Base-by-base conservation (phyloP, 2,329 filamentous ascomycete genomes). In the Ceratocystis cacaofunesta region DNA sequence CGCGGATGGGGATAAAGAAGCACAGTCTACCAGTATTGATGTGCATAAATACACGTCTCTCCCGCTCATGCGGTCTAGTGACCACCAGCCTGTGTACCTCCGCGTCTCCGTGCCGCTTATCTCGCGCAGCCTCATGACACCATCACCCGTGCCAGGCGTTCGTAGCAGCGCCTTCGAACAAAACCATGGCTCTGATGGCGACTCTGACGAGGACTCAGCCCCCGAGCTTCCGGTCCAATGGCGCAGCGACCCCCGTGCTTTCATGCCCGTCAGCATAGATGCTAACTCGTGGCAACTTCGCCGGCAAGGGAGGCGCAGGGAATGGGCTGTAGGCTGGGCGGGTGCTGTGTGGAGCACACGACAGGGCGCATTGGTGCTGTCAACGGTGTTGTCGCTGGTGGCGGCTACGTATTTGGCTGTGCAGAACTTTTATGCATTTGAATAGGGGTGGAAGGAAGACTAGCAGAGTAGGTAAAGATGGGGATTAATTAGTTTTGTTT, bases 81-180 rank as follows among this genome's bases (percentile, higher is more conserved):
- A 99, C 73, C 94, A 99, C 75, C 84, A 90, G 36, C 82, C 91
- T 5, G 94, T 97, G 2, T 88, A 85, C 61, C 78, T 96, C 28
- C 83, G 87, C 3, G 78, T 86, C 6, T 77, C 78, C 0, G 80
- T 96, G 17, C 87, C 89, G 1, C 76, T 90, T 5, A 69, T 84
- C 61, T 70, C 74, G 10, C 74, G 74, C 1, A 71, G 73, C 8
- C 74, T 76, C 55, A 73, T 83, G 46, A 68, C 70, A 3, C 75
- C 77, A 2, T 71, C 75, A 15, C 66, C 69, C n/a, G 67, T 69
- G 30, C 41, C 69, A 25, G 52, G 58, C 30, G 48, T 64, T 60
- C 61, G 66, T 12, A 46, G 63, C 25, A 63, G 61, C 58, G 61
- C 64, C 41, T 65, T 41, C 43, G 63, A 58, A 17, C 60, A 67